phyloP scores from a whole-genome alignment of 805 yeast genomes.

The Wickerhamomyces bovis region DNA sequence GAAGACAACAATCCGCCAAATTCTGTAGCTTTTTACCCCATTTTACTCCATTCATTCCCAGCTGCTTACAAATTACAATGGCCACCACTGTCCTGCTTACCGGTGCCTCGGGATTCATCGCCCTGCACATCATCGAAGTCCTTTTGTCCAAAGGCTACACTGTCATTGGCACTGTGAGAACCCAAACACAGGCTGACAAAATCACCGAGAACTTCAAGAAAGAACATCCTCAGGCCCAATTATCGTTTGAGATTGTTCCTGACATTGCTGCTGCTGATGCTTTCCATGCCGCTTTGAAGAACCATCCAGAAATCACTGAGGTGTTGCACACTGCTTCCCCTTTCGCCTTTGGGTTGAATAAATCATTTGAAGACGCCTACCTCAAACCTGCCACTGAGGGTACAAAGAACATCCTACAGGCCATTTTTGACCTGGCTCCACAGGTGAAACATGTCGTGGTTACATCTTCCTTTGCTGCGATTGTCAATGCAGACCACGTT shows the following conservation, averaged over 20 bases:
- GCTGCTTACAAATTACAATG: not conserved
- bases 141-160: conserved; percentile 33
- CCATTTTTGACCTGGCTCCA: conserved; percentile 37
- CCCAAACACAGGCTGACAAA: conserved; percentile 30
- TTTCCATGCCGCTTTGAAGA: conserved; percentile 38
- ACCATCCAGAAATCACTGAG: conserved; percentile 43
- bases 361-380: conserved; percentile 42
- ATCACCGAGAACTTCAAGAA: conserved; percentile 25
- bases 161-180: conserved; percentile 42
- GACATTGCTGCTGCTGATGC: conserved; percentile 43
- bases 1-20: not conserved
- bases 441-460: conserved; percentile 42
- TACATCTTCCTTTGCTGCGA: conserved; percentile 49
- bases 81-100: conserved; percentile 34
- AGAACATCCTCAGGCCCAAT: conserved; percentile 27
- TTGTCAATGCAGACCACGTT: conserved; percentile 31
- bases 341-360: conserved; percentile 37
- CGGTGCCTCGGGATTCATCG: conserved; percentile 47
- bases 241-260: conserved; percentile 39
- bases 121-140: conserved; percentile 35
- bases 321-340: conserved; percentile 63
- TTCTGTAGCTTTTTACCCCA: too few species aligned
- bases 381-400: conserved; percentile 53
- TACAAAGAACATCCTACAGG: conserved; percentile 44
- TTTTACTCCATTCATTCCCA: too few species aligned